Evolutionary conservation across 345 rosid species (phyloP), one percentile per base, ranked within the genome.

Genomic region (Moricandia arvensis): DNA sequence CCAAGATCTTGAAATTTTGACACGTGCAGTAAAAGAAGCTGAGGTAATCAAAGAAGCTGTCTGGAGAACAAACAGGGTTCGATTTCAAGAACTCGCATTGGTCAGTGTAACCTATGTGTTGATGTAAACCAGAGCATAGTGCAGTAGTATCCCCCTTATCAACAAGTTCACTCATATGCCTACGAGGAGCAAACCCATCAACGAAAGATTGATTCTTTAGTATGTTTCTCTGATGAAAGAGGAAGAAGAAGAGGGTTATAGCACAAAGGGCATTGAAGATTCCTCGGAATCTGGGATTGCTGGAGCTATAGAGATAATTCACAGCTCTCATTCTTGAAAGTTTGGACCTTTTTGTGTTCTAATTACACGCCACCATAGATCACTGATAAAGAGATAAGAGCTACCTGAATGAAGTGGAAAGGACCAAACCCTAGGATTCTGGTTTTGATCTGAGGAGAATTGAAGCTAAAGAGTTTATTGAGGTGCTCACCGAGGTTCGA

Each of bases 11-110:
- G 51, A 73, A 71, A 7, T 73, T 38, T 30, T 87, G 85, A 30
- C 82, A 90, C 29, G 81, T 79, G 80, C 99, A 94, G 51, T 91
- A 91, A 61, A 85, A 90, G 73, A 94, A 83, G 30, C 75, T 75
- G 71, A 91, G 96, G 80, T 90, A 94, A 85, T 89, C 87, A 37
- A 94, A 83, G 71, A 89, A 89, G 29, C 99, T 96, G 75, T 90
- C 89, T 8, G 92, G 82, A 16, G 76, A 75, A 79, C 97, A 94
- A 3, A 81, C 78, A 1, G 67, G 68, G 18, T 87, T 82, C 0
- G 92, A 78, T 75, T 35, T 83, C 71, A 91, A 80, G 63, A 90
- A 91, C 58, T 45, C n/a, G 73, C 99, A 95, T 80, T 80, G 76
- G 76, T 80, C 81, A 73, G 73, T 79, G 74, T 82, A 87, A 60